phyloP scores from a whole-genome alignment of 2,329 filamentous ascomycete species.

The Knufia fluminis region DNA sequence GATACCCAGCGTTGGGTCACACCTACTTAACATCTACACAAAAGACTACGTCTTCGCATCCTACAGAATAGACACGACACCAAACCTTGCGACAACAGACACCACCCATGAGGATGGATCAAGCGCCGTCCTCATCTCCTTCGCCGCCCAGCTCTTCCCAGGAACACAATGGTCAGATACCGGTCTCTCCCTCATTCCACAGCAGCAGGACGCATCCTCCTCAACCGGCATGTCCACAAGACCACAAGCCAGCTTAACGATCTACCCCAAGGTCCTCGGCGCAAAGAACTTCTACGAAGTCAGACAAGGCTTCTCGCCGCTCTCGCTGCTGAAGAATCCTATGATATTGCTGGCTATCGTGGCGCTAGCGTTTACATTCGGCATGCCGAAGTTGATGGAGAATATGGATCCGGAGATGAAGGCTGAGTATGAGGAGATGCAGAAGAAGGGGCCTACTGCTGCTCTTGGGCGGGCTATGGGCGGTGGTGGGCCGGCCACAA shows the following conservation, averaged over 20 bases:
- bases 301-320: constrained; percentile 63
- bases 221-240: constrained; percentile 5
- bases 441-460: constrained; percentile 63
- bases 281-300: constrained; percentile 69
- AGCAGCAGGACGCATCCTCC: constrained; percentile 1
- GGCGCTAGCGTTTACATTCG: constrained; percentile 73
- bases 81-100: constrained; percentile 24
- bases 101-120: constrained; percentile 38
- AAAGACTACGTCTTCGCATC: constrained; percentile 67
- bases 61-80: constrained; percentile 64
- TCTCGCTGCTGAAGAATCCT: constrained; percentile 80
- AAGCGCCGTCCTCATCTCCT: constrained; percentile 25
- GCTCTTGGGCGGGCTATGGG: constrained; percentile 51
- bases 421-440: constrained; percentile 84
- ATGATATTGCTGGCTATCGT: constrained; percentile 92
- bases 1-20: constrained; percentile 54
- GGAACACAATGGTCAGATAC: constrained; percentile 22
- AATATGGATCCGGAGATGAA: constrained; percentile 97
- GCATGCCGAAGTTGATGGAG: constrained; percentile 90
- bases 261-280: constrained; percentile 55
- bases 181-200: constrained; percentile 15
- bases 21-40: constrained; percentile 73
- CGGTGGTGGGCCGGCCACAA: constrained; percentile 28
- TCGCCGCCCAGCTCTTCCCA: constrained; percentile 19
- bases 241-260: constrained; percentile 35